These are phyloP conservation scores for Calocybe gangraenosa DNA, from an alignment of 768 basidiomycete species.

Conservation along the genomic window DNA sequence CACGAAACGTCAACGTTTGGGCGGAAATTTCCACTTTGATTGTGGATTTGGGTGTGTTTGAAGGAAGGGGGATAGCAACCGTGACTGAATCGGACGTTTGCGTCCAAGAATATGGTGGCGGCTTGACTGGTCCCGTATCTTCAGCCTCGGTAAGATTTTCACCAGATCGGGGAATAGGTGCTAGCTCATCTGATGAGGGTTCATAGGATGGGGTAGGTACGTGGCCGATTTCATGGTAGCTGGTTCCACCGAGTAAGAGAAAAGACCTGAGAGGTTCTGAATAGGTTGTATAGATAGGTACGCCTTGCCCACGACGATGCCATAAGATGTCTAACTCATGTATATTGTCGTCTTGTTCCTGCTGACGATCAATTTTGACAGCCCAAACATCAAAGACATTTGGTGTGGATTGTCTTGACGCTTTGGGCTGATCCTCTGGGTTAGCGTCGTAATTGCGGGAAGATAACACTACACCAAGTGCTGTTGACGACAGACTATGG, in stretches of 20 bases:
- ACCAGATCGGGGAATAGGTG: conserved; percentile 59
- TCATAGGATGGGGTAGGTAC: conserved; percentile 37
- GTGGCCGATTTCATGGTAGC: conserved; percentile 41
- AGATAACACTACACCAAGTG: conserved; percentile 50
- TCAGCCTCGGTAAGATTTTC: conserved; percentile 48
- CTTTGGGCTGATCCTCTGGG: conserved; percentile 11
- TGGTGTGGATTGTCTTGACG: conserved; percentile 23
- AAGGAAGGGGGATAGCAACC: conserved; percentile 79
- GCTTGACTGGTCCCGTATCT: conserved; percentile 34
- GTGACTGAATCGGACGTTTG: conserved; percentile 84
- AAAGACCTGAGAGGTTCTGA: conserved; percentile 40
- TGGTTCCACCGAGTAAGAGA: conserved; percentile 55
- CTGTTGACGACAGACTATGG: conserved; percentile 29
- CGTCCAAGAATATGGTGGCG: conserved; percentile 89
- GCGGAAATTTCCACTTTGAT: conserved; percentile 68
- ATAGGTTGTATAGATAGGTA: conserved; percentile 59
- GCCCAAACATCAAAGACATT: conserved; percentile 67
- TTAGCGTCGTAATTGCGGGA: conserved; percentile 43
- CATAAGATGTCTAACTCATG: conserved; percentile 53
- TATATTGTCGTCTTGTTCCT: conserved; percentile 26
- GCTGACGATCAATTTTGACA: conserved; percentile 43
- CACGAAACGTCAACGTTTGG: conserved; percentile 60
- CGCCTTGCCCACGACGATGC: conserved; percentile 65
- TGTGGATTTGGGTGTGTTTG: conserved; percentile 53
- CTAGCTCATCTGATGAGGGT: conserved; percentile 63